Conservation (phyloP, 1,139 yeast genomes). For the Taphrina confusa region DNA sequence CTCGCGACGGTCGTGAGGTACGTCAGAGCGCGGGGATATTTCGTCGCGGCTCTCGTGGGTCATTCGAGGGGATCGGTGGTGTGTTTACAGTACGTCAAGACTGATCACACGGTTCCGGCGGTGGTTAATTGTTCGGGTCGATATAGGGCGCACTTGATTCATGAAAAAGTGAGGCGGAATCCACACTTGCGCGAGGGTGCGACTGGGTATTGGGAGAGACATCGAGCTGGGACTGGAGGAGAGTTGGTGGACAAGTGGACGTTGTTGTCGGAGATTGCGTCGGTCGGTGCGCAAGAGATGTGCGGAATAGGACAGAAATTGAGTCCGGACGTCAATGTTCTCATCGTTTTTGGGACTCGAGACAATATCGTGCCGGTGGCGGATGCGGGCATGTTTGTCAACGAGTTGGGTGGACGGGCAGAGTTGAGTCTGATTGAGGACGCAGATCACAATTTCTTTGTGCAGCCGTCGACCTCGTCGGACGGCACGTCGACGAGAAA, state of each 20-base stretch:
- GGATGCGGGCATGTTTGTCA: slow-evolving; percentile 63
- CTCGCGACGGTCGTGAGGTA: slow-evolving; percentile 42
- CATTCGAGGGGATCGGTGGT: slow-evolving; percentile 64
- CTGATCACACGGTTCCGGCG: slow-evolving; percentile 57
- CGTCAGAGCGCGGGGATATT: slow-evolving; percentile 45
- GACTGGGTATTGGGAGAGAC: slow-evolving; percentile 28
- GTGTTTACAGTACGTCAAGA: slow-evolving; percentile 42
- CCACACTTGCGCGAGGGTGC: slow-evolving; percentile 17
- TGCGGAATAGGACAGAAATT: slow-evolving; percentile 9
- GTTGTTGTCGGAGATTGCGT: slow-evolving; percentile 23
- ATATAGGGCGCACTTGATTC: slow-evolving; percentile 46
- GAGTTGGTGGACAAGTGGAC: slow-evolving; percentile 30
- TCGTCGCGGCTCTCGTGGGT: slow-evolving; percentile 53
- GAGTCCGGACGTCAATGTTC: slow-evolving; percentile 47
- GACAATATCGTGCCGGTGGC: slow-evolving; percentile 67
- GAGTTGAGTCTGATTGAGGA: slow-evolving; percentile 58
- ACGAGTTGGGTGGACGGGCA: slow-evolving; percentile 60
- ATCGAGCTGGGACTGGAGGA: slow-evolving; percentile 30
- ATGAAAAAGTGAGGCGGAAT: slow-evolving; percentile 42
- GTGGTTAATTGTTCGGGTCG: slow-evolving; percentile 75
- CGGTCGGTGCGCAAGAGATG: slow-evolving; percentile 32
- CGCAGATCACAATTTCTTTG: slow-evolving; percentile 83
- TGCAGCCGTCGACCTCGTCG: slow-evolving; percentile 36
- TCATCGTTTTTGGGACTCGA: slow-evolving; percentile 69
- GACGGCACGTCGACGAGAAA: slow-evolving; percentile 43